Percentiles rank a stretch among this genome's conserved stretches.
Evolutionary conservation across 495 filamentous ascomycete species (phyloP).

Genomic region (Podospora pseudopauciseta): DNA sequence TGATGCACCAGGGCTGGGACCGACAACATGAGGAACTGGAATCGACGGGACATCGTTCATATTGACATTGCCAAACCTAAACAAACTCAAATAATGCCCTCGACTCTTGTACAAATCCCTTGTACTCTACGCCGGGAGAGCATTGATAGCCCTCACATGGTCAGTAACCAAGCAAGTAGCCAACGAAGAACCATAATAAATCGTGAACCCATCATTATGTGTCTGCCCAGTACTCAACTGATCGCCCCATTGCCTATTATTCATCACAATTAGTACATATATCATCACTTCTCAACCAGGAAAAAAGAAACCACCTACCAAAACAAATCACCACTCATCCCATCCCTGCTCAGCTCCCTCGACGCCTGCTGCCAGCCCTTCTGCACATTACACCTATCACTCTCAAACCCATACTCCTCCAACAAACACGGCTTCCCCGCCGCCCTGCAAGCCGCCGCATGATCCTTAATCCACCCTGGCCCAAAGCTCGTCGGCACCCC

Average conservation of each 20-base stretch:
- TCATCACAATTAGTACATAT: neutral
- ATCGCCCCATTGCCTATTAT: constrained; percentile 52
- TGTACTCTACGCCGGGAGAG: neutral
- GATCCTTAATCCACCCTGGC: constrained; percentile 53
- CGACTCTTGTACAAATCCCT: neutral
- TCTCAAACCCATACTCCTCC: constrained; percentile 58
- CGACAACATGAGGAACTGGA: neutral
- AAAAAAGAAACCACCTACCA: constrained; percentile 35
- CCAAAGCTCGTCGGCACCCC: constrained; percentile 40
- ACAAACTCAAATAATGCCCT: neutral
- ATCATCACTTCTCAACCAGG: neutral
- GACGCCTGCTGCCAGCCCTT: constrained; percentile 54
- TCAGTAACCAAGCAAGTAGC: constrained; percentile 56
- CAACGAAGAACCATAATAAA: constrained; percentile 55
- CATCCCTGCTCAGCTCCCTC: constrained; percentile 41
- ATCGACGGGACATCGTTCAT: neutral
- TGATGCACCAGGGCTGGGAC: no score
- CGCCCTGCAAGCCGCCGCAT: constrained; percentile 50
- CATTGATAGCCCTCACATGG: constrained; percentile 51
- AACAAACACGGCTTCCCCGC: constrained; percentile 60
- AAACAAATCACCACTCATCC: constrained; percentile 55
- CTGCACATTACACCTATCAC: constrained; percentile 42
- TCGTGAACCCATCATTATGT: constrained; percentile 53
- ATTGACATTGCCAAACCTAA: neutral
- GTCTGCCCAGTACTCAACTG: constrained; percentile 49